These are phyloP conservation scores for Lotmaria passim DNA, from an alignment of 208 protist genomes.

Conservation along the genomic window DNA sequence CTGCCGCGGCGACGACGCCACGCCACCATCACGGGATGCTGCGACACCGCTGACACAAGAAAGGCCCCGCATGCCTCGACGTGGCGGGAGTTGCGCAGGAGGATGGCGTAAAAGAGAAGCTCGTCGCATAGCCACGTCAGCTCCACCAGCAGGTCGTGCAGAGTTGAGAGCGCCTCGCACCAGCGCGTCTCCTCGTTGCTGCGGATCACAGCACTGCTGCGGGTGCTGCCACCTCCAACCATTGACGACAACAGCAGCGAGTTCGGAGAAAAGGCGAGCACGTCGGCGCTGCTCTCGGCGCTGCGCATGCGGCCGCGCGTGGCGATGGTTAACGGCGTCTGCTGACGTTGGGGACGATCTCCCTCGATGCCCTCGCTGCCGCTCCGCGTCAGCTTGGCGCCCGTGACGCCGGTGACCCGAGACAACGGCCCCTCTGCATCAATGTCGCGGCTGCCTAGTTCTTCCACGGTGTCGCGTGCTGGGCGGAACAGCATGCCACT, in stretches of 20 bases:
- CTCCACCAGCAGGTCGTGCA: slow-evolving; percentile 73
- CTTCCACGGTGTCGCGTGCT: not conserved
- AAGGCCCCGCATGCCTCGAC: slow-evolving; percentile 83
- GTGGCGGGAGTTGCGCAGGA: slow-evolving; percentile 76
- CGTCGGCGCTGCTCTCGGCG: slow-evolving; percentile 10
- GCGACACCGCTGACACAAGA: slow-evolving; percentile 58
- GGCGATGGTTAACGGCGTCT: not conserved
- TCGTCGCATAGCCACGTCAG: slow-evolving; percentile 88
- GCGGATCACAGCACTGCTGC: slow-evolving; percentile 6
- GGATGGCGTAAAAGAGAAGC: slow-evolving; percentile 76
- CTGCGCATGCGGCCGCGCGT: slow-evolving; percentile 14
- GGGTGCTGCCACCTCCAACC: not conserved
- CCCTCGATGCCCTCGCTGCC: slow-evolving; percentile 14
- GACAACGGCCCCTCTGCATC: not conserved
- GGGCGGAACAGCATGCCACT: not conserved
- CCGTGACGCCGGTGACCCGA: not conserved
- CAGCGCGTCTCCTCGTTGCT: slow-evolving; percentile 7
- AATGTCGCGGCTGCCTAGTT: slow-evolving; percentile 2
- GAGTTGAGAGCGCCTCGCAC: slow-evolving; percentile 16
- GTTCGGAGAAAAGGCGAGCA: not conserved
- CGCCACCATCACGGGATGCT: slow-evolving; percentile 71
- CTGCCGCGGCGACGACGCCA: slow-evolving; percentile 55
- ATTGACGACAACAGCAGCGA: slow-evolving; percentile 5
- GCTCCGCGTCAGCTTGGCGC: not conserved
- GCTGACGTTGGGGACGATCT: not conserved